phyloP scores from a whole-genome alignment of 371 early-diverging fungal genomes.

The Mucor velutinosus region DNA sequence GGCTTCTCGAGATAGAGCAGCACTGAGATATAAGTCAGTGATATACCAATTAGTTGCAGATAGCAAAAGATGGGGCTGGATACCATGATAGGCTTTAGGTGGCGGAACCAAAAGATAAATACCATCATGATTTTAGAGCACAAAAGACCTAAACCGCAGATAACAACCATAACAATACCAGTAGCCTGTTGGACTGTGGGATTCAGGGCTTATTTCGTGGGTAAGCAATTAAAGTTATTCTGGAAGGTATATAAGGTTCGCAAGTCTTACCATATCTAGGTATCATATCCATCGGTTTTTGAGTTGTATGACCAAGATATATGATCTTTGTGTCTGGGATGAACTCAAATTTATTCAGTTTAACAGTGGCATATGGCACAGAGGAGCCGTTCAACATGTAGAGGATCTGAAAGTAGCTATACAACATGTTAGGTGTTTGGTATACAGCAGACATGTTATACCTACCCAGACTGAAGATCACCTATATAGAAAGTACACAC shows the following conservation, averaged over 20 bases:
- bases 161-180: slow-evolving; percentile 24
- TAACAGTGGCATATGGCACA: slow-evolving; percentile 24
- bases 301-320: slow-evolving; percentile 32
- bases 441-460: not conserved
- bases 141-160: slow-evolving; percentile 24
- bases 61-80: slow-evolving; percentile 47
- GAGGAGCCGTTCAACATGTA: slow-evolving; percentile 14
- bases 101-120: slow-evolving; percentile 28
- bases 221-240: not conserved
- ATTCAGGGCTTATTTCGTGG: slow-evolving; percentile 28
- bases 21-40: slow-evolving; percentile 23
- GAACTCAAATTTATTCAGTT: slow-evolving; percentile 24
- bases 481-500: slow-evolving; percentile 10
- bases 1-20: slow-evolving; percentile 27
- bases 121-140: slow-evolving; percentile 24
- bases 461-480: slow-evolving; percentile 22
- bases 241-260: not conserved
- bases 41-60: slow-evolving; percentile 36
- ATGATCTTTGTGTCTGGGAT: slow-evolving; percentile 16
- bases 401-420: slow-evolving; percentile 20
- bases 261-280: slow-evolving; percentile 12
- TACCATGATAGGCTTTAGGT: slow-evolving; percentile 35
- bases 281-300: slow-evolving; percentile 3
- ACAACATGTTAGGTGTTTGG: not conserved
- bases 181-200: slow-evolving; percentile 12